These are phyloP conservation scores for Eucalyptus virginea DNA, from an alignment of 345 rosid genomes.

Conservation along the genomic window DNA sequence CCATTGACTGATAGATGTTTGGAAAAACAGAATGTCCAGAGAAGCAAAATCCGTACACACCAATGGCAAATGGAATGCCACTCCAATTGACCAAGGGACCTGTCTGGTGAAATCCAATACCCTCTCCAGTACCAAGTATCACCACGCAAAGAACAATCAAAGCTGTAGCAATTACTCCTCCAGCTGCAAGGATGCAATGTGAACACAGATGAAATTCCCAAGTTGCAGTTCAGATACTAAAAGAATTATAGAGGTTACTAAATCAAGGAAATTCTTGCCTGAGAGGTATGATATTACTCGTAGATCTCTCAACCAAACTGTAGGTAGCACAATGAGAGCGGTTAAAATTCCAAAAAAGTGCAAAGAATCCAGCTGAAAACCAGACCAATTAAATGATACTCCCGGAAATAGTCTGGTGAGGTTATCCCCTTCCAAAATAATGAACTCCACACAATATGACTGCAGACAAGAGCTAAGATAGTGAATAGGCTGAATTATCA, in stretches of 20 bases:
- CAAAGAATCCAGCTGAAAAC: conserved; percentile 47
- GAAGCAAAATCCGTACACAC: conserved; percentile 75
- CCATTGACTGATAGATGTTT: conserved; percentile 95
- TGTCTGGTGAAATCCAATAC: conserved; percentile 68
- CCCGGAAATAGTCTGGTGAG: conserved; percentile 81
- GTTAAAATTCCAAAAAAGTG: conserved; percentile 72
- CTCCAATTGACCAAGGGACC: conserved; percentile 62
- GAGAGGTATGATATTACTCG: conserved; percentile 84
- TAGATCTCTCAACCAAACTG: conserved; percentile 75
- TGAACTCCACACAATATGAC: conserved; percentile 90
- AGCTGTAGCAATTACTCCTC: conserved; percentile 70
- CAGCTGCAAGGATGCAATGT: conserved; percentile 32
- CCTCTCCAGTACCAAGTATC: conserved; percentile 43
- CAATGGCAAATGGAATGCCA: conserved; percentile 81
- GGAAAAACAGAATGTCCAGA: conserved; percentile 92
- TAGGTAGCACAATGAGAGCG: conserved; percentile 71
- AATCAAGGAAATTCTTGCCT: conserved; percentile 20
- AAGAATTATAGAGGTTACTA: background rate
- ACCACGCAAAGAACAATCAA: conserved; percentile 47
- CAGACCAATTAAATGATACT: conserved; percentile 45
- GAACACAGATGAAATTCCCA: background rate
- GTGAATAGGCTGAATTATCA: background rate
- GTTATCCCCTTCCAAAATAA: conserved; percentile 89
- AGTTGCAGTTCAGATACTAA: background rate
- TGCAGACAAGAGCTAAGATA: conserved; percentile 15